phyloP scores from a whole-genome alignment of 345 rosid species.

The Lepidium africanum region DNA sequence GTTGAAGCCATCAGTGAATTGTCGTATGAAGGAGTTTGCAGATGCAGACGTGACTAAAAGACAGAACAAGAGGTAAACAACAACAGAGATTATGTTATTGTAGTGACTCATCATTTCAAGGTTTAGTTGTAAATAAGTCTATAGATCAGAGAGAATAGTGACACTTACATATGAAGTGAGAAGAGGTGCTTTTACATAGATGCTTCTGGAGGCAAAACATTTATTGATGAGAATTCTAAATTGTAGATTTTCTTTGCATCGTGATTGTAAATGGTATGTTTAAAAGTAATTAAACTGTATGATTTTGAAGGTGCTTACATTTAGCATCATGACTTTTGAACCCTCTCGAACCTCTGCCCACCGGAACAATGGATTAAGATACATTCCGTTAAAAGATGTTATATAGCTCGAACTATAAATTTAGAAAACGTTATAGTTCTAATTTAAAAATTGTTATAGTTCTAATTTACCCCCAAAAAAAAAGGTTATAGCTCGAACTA shows the following conservation, averaged over 20 bases:
- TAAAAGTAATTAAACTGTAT: neutral
- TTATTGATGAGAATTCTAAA: neutral
- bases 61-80: constrained; percentile 1
- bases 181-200: neutral
- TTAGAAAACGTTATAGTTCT: too few species aligned
- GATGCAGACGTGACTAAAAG: constrained; percentile 13
- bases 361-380: too few species aligned
- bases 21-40: constrained; percentile 5
- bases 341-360: too few species aligned
- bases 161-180: neutral
- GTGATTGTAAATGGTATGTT: neutral
- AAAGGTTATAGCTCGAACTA: too few species aligned
- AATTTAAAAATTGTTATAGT: too few species aligned
- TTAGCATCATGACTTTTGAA: neutral
- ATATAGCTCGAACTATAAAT: too few species aligned
- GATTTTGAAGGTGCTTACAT: neutral
- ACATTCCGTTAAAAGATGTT: too few species aligned
- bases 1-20: neutral
- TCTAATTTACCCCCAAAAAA: too few species aligned
- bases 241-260: neutral
- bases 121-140: neutral
- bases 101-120: neutral
- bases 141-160: too few species aligned
- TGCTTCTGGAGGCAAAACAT: neutral
- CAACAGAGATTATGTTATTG: neutral